Evolutionary conservation across 257 asterid species (phyloP).

Genomic region (Lithospermum erythrorhizon): DNA sequence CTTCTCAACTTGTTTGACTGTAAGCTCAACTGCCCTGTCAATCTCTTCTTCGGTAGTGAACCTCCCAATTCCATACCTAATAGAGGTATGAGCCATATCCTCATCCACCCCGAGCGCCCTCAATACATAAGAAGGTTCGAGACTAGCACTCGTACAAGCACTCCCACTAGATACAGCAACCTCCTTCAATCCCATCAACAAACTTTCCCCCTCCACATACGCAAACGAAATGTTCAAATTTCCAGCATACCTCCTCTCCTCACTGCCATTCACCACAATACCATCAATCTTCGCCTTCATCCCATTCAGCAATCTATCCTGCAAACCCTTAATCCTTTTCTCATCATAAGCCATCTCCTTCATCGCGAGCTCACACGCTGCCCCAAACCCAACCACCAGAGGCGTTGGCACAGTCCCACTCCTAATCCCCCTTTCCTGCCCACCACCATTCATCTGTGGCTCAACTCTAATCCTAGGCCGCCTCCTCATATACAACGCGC

Average conservation of each 20-base stretch:
- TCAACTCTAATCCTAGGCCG: constrained; percentile 93
- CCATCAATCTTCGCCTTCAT: constrained; percentile 61
- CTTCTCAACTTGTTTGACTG: constrained; percentile 86
- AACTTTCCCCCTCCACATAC: constrained; percentile 95
- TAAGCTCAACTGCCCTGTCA: constrained; percentile 76
- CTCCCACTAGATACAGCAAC: constrained; percentile 98
- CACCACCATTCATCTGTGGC: constrained; percentile 98
- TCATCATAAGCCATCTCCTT: constrained; percentile 92
- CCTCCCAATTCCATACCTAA: constrained; percentile 97
- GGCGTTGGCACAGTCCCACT: constrained; percentile 98
- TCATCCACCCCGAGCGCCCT: constrained; percentile 98
- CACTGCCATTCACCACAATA: constrained; percentile 89
- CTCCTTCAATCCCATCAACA: constrained; percentile 96
- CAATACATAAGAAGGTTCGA: constrained; percentile 93
- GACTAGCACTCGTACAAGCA: constrained; percentile 94
- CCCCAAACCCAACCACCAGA: constrained; percentile 87
- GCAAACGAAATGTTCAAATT: constrained; percentile 92
- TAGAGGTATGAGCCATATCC: constrained; percentile 97
- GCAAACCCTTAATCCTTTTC: constrained; percentile 47
- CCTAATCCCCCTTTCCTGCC: constrained; percentile 97
- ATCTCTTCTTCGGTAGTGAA: constrained; percentile 84
- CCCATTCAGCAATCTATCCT: constrained; percentile 60
- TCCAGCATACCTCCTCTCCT: constrained; percentile 69
- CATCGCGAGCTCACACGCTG: constrained; percentile 84
- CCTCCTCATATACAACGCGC: constrained; percentile 82